phyloP scores from a whole-genome alignment of 768 basidiomycete genomes.

The Mycena haematopus region DNA sequence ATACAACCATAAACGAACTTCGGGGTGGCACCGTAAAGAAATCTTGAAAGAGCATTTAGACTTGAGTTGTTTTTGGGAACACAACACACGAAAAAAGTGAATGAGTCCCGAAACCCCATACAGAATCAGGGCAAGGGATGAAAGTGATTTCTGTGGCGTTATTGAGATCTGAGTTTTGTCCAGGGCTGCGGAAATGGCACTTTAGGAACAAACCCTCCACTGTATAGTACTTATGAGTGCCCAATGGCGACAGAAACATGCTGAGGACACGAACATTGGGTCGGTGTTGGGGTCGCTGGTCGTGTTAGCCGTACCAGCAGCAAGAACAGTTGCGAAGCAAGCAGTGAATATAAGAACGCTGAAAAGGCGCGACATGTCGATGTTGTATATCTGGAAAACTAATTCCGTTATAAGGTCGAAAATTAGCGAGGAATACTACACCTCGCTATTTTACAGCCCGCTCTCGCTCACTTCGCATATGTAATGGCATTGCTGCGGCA shows the following conservation, averaged over 20 bases:
- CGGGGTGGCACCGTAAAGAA: constrained; percentile 3
- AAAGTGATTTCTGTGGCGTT: constrained; percentile 15
- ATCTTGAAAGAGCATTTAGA: constrained; percentile 3
- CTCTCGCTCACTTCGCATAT: neutral
- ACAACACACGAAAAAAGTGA: constrained; percentile 27
- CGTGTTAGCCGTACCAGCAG: neutral
- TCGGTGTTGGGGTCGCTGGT: neutral
- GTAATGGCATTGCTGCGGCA: neutral
- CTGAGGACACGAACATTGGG: neutral
- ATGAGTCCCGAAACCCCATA: constrained; percentile 20
- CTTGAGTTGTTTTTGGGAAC: neutral
- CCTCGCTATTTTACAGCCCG: neutral
- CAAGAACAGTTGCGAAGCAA: constrained; percentile 4
- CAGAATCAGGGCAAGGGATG: constrained; percentile 13
- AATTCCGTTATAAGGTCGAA: neutral
- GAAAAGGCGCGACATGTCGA: neutral
- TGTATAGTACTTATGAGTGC: neutral
- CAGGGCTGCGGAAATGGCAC: neutral
- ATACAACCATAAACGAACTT: constrained; percentile 24
- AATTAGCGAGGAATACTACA: neutral
- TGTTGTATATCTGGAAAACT: neutral
- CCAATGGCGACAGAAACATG: neutral
- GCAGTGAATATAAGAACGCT: neutral
- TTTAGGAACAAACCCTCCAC: constrained; percentile 22
- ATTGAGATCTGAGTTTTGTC: neutral